A percentile compares a stretch with the other conserved stretches of the same genome.
Conservation (phyloP, 1,139 yeast species). For the Martiniozyma asiatica region DNA sequence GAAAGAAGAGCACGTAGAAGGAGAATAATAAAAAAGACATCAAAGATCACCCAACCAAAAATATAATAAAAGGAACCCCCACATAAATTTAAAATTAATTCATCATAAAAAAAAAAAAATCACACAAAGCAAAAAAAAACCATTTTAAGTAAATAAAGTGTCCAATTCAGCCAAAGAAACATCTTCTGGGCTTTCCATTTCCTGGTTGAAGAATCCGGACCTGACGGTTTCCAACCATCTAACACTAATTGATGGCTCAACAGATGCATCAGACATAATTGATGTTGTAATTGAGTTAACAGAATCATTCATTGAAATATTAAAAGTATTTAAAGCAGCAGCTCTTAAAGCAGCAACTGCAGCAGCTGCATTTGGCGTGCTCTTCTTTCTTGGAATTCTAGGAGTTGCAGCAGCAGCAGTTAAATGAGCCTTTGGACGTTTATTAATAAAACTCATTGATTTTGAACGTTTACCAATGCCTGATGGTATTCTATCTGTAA, state of each 20-base stretch:
- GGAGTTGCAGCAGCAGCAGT: slow-evolving; percentile 85
- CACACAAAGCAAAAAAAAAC: too few relatives aligned
- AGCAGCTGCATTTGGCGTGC: slow-evolving; percentile 53
- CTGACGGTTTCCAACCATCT: slow-evolving; percentile 63
- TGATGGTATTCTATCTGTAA: slow-evolving; percentile 21
- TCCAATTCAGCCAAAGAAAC: slow-evolving; percentile 64
- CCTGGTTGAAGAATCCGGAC: slow-evolving; percentile 63
- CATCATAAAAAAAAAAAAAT: too few relatives aligned
- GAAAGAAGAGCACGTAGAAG: too few relatives aligned
- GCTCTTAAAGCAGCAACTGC: slow-evolving; percentile 69
- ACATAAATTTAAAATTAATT: too few relatives aligned
- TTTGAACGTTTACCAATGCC: slow-evolving; percentile 41
- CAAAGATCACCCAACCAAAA: too few relatives aligned
- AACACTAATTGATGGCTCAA: slow-evolving; percentile 30
- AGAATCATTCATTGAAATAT: slow-evolving; percentile 21
- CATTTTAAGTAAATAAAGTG: slow-evolving; percentile 48
- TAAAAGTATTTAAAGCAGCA: slow-evolving; percentile 47
- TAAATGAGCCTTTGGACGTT: slow-evolving; percentile 34
- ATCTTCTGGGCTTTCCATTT: slow-evolving; percentile 69
- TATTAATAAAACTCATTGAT: slow-evolving; percentile 45
- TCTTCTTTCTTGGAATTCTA: slow-evolving; percentile 47
- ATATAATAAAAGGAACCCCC: too few relatives aligned
- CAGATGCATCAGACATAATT: slow-evolving; percentile 23
- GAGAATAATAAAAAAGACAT: too few relatives aligned
- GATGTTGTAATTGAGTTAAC: slow-evolving; percentile 21